Conservation (phyloP, 768 basidiomycete species). For the Leucosporidium yakuticum region DNA sequence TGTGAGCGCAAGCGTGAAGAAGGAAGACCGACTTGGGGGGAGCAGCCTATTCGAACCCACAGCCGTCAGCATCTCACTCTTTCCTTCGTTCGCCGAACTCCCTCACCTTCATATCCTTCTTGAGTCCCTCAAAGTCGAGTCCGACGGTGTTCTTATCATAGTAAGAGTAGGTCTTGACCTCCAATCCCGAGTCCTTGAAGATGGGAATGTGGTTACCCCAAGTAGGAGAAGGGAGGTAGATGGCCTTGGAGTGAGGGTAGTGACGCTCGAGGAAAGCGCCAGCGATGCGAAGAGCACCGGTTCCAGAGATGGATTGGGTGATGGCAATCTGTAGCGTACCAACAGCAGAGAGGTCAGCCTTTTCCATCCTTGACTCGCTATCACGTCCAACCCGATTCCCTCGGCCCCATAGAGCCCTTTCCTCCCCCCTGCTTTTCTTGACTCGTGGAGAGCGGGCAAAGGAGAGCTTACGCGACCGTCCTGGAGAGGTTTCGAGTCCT, state of each 20-base stretch:
- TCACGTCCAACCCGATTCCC: not conserved
- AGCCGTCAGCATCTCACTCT: not conserved
- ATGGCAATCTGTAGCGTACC: slow-evolving; percentile 42
- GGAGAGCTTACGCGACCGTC: slow-evolving; percentile 59
- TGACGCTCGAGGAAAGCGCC: slow-evolving; percentile 78
- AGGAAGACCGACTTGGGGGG: slow-evolving; percentile 76
- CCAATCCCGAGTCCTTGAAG: slow-evolving; percentile 81
- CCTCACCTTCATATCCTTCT: slow-evolving; percentile 42
- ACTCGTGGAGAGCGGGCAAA: not conserved
- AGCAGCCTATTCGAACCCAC: slow-evolving; percentile 53
- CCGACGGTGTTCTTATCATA: slow-evolving; percentile 85
- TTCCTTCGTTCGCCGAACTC: not conserved
- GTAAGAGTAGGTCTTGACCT: slow-evolving; percentile 84
- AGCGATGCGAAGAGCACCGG: slow-evolving; percentile 89
- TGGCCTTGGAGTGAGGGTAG: slow-evolving; percentile 63
- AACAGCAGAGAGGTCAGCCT: not conserved
- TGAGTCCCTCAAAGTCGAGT: slow-evolving; percentile 68
- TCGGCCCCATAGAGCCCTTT: not conserved
- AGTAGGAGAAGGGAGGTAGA: slow-evolving; percentile 86
- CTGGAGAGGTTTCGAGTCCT: slow-evolving; percentile 62
- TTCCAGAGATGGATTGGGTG: slow-evolving; percentile 91
- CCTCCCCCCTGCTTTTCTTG: too few relatives aligned
- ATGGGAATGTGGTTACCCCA: slow-evolving; percentile 94
- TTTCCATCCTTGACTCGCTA: too few relatives aligned
- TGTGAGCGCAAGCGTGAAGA: slow-evolving; percentile 91